Percentiles rank a stretch among this genome's conserved stretches.
Conservation (phyloP, 2,329 filamentous ascomycete species). For the Corynespora cassiicola region DNA sequence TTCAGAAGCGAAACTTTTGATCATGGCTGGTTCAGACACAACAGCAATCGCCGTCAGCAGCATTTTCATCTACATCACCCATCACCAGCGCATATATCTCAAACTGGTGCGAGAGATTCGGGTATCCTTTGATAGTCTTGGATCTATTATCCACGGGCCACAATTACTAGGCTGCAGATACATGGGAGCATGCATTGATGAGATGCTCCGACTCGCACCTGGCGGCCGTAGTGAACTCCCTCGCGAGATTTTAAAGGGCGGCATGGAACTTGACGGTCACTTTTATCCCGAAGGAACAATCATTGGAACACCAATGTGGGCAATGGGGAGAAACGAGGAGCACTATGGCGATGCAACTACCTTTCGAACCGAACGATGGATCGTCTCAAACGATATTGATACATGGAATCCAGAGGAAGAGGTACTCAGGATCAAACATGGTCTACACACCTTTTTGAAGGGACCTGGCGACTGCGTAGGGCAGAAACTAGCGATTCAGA, state of each 20-base stretch:
- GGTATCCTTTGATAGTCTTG: constrained; percentile 7
- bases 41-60: constrained; percentile 11
- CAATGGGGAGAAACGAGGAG: constrained; percentile 21
- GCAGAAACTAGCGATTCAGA: constrained; percentile 27
- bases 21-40: constrained; percentile 22
- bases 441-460: constrained; percentile 24
- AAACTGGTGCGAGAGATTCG: constrained; percentile 22
- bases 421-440: constrained; percentile 13
- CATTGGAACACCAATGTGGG: constrained; percentile 22
- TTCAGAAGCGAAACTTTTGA: constrained; percentile 19
- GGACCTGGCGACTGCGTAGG: constrained; percentile 32
- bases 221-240: constrained; percentile 10
- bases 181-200: constrained; percentile 18
- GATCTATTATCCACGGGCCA: constrained; percentile 15
- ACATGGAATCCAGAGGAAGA: constrained; percentile 11
- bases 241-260: constrained; percentile 13
- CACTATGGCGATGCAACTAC: constrained; percentile 19
- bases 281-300: constrained; percentile 19
- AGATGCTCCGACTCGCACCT: constrained; percentile 14
- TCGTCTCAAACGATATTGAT: constrained; percentile 12
- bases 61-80: constrained; percentile 20
- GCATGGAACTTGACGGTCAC: constrained; percentile 16
- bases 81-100: constrained; percentile 8
- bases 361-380: constrained; percentile 26
- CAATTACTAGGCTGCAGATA: constrained; percentile 14